phyloP scores from a whole-genome alignment of 2,329 filamentous ascomycete genomes.

The Trichoderma sp. region DNA sequence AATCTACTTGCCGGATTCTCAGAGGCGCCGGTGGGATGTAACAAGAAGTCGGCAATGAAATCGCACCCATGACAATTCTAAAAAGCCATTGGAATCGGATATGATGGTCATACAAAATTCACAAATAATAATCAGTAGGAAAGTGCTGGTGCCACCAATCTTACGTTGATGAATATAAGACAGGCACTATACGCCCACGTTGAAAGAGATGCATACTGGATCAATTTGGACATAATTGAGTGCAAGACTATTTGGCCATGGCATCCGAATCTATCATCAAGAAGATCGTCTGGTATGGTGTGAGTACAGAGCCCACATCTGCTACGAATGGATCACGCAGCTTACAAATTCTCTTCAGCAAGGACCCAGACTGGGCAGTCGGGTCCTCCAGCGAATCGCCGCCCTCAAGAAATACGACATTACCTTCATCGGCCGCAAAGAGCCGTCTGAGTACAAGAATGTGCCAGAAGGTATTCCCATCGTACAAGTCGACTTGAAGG shows the following conservation, averaged over 20 bases:
- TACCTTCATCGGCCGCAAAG: constrained; percentile 18
- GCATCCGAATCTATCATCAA: not conserved
- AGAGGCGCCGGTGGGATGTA: constrained; percentile 9
- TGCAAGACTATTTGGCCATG: not conserved
- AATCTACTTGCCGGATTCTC: not conserved
- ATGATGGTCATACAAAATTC: no score
- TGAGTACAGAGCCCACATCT: not conserved
- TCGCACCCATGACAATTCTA: no score
- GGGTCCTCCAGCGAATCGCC: not conserved
- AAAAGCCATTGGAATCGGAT: no score
- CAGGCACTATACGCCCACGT: not conserved
- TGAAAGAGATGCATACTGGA: not conserved
- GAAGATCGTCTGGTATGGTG: constrained; percentile 19
- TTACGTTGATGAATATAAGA: not conserved
- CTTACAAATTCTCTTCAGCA: not conserved
- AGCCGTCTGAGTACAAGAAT: not conserved
- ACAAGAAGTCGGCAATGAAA: not conserved
- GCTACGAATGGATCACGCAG: not conserved
- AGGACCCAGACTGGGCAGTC: constrained; percentile 1
- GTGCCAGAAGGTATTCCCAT: constrained; percentile 13
- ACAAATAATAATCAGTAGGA: constrained; percentile 4
- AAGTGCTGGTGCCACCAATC: not conserved
- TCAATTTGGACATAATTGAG: not conserved
- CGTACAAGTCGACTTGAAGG: constrained; percentile 5
- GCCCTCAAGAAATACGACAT: constrained; percentile 2